Evolutionary conservation across 208 protist species (phyloP).

Genomic region (Leishmania aethiopica): DNA sequence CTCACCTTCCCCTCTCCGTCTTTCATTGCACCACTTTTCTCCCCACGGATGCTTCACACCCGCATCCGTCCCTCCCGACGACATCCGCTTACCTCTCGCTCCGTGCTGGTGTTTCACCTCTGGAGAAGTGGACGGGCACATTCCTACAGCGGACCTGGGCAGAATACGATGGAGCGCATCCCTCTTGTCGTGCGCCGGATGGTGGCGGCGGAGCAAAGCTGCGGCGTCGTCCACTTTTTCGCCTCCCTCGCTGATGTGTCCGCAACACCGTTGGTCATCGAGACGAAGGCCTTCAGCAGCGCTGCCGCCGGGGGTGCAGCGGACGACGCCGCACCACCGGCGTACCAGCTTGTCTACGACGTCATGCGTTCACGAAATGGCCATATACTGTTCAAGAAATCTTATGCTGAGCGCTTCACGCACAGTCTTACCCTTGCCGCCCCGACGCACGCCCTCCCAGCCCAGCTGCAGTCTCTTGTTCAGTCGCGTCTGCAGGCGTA

Average conservation of each 20-base stretch:
- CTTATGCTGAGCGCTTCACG: constrained; percentile 59
- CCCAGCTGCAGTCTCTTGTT: constrained; percentile 13
- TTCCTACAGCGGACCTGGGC: background rate
- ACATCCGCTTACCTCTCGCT: background rate
- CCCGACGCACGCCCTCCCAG: constrained; percentile 16
- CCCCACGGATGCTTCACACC: background rate
- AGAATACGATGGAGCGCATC: constrained; percentile 12
- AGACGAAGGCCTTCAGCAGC: background rate
- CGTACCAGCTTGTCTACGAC: constrained; percentile 71
- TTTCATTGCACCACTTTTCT: background rate
- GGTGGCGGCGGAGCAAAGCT: constrained; percentile 29
- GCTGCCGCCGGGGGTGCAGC: background rate
- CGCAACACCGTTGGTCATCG: background rate
- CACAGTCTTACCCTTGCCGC: constrained; percentile 39
- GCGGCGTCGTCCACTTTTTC: constrained; percentile 31
- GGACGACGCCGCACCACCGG: background rate
- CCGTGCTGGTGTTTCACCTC: background rate
- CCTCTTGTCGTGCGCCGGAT: constrained; percentile 26
- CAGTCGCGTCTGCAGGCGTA: constrained; percentile 36
- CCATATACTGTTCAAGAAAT: constrained; percentile 48
- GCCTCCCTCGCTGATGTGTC: constrained; percentile 15
- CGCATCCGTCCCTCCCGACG: background rate
- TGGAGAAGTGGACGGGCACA: background rate
- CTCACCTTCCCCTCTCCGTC: background rate
- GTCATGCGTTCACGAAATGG: constrained; percentile 61